Base-by-base conservation (phyloP, 768 basidiomycete species). In the Mycena maculata region DNA sequence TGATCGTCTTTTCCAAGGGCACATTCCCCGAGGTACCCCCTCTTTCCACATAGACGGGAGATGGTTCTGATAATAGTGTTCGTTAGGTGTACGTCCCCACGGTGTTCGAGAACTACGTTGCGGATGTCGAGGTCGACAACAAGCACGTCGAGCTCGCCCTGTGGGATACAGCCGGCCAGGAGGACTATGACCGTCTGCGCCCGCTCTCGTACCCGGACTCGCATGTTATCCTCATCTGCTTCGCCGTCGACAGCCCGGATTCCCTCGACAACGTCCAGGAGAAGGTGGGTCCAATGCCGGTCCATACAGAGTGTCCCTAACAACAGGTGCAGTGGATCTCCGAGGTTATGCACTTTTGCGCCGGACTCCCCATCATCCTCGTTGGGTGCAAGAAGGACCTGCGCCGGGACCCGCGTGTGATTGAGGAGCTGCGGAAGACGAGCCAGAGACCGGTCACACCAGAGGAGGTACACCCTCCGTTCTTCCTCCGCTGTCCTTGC, bases 151-250 rank as follows among this genome's bases (percentile, higher is more conserved):
- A 99, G 82, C 87, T 99, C 75, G 97, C 98, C 30, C 84, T 99
- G 74, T 99, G 98, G 98, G 98, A 99, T 96, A 99, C 98, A 57
- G 97, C 98, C 36, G 98, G 98, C 59, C 97, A 99, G 80, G 97
- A 98, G 82, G 98, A 99, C 80, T 99, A 99, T 80, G 98, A 99
- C 81, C 94, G 97, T 74, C 94, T 99, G 72, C 89, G 98, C 68
- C 98, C 98, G 67, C 89, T 99, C 77, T 94, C 92, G 74, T 99
- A 99, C 83, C 97, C 97, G 62, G 97, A 99, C 83, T 96, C 95
- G n/a, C 96, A 99, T 79, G 96, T 99, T 80, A 99, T 99, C 84
- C 89, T 99, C 73, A 98, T 99, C 82, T 98, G 97, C 80, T 99
- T 98, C 80, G 96, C 98, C 45, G 90, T 99, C 72, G 98, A 99